Conservation (phyloP, 129 eudicot genomes). For the Flaveria linearis region DNA sequence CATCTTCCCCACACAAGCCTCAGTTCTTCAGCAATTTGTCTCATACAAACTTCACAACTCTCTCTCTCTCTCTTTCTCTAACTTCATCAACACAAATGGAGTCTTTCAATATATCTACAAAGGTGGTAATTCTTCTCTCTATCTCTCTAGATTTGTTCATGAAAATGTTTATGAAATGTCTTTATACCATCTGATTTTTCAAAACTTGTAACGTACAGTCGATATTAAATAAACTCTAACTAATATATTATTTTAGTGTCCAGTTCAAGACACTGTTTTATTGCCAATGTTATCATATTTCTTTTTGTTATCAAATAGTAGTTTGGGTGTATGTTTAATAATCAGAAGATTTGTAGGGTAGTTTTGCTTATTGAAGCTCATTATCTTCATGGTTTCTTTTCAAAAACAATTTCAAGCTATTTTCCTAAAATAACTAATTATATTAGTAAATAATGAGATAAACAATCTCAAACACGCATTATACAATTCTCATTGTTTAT, state of each 20-base stretch:
- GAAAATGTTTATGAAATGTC: not conserved
- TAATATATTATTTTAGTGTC: too few relatives aligned
- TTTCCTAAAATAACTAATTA: too few relatives aligned
- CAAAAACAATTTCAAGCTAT: not conserved
- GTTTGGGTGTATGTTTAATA: not conserved
- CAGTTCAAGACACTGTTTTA: not conserved
- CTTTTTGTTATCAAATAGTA: not conserved
- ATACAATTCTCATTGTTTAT: too few relatives aligned
- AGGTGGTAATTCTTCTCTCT: conserved; percentile 45
- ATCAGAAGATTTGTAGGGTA: not conserved
- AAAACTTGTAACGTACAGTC: too few relatives aligned
- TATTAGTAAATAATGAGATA: too few relatives aligned
- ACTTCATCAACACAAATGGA: conserved; percentile 46
- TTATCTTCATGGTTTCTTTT: too few relatives aligned
- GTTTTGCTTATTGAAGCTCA: too few relatives aligned
- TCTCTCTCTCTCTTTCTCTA: conserved; percentile 3
- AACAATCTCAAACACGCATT: not conserved
- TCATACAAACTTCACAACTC: conserved; percentile 10
- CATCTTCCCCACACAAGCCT: conserved; percentile 32
- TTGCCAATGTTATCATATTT: conserved; percentile 1
- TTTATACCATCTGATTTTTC: too few relatives aligned
- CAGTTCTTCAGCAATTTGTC: conserved; percentile 21
- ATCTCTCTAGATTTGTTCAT: conserved; percentile 7
- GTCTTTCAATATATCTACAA: conserved; percentile 47
- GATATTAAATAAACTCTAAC: not conserved